Conservation (phyloP, 2,329 filamentous ascomycete species). For the Aspergillus hortae region DNA sequence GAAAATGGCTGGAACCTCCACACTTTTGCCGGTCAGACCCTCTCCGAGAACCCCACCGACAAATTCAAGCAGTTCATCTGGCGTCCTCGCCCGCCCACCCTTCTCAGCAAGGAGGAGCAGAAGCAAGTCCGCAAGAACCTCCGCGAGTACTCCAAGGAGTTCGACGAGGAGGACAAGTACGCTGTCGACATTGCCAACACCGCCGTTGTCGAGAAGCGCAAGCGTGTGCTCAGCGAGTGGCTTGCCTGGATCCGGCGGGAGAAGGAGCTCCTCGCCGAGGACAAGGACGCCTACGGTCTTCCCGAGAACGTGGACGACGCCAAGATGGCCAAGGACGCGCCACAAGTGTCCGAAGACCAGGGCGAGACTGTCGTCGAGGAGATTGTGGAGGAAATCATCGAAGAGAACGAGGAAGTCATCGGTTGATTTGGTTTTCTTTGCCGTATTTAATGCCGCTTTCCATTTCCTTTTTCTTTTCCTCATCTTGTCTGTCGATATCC, state of each 20-base stretch:
- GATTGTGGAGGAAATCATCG: constrained; percentile 78
- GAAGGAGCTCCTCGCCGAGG: constrained; percentile 68
- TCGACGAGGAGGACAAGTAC: constrained; percentile 92
- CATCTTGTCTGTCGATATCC: constrained; percentile 26
- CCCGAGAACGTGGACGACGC: constrained; percentile 62
- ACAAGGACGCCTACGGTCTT: constrained; percentile 65
- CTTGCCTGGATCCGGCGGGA: constrained; percentile 73
- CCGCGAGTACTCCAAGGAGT: constrained; percentile 89
- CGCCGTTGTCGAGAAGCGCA: constrained; percentile 84
- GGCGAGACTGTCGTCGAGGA: constrained; percentile 80
- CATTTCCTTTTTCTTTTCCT: constrained; percentile 21
- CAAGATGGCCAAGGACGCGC: constrained; percentile 48
- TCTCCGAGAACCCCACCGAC: constrained; percentile 87
- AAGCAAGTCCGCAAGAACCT: constrained; percentile 98
- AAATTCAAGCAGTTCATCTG: constrained; percentile 98
- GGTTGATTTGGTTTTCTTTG: constrained; percentile 31
- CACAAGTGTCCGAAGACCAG: constrained; percentile 58
- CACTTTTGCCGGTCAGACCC: constrained; percentile 86
- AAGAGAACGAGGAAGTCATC: constrained; percentile 76
- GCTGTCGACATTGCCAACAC: constrained; percentile 91
- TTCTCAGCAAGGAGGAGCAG: constrained; percentile 94
- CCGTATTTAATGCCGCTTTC: constrained; percentile 30
- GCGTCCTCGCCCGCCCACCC: constrained; percentile 86
- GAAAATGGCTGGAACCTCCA: constrained; percentile 99
- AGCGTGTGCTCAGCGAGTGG: constrained; percentile 84